These are phyloP conservation scores for Cryptosporidium ubiquitum DNA, from an alignment of 169 alveolate genomes.

Conservation along the genomic window DNA sequence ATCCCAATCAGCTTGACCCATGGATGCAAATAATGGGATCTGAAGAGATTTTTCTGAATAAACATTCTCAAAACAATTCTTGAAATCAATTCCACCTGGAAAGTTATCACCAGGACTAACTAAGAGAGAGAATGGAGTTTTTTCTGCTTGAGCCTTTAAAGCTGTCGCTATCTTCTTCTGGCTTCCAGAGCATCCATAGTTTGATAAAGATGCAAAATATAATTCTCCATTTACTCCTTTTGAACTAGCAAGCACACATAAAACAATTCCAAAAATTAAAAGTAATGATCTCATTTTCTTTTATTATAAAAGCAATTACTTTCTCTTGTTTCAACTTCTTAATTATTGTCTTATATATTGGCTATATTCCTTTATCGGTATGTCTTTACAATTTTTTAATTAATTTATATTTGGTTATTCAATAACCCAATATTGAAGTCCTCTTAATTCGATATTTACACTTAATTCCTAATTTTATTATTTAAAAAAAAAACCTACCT, in stretches of 20 bases:
- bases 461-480: slow-evolving; percentile 12
- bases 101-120: slow-evolving; percentile 74
- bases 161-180: slow-evolving; percentile 36
- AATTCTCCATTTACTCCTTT: slow-evolving; percentile 39
- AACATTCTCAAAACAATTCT: slow-evolving; percentile 63
- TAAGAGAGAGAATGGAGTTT: slow-evolving; percentile 55
- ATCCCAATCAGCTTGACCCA: slow-evolving; percentile 74
- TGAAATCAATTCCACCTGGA: slow-evolving; percentile 70
- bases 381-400: slow-evolving; percentile 10
- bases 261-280: slow-evolving; percentile 20
- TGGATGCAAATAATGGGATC: slow-evolving; percentile 44
- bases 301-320: neutral
- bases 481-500: slow-evolving; percentile 23
- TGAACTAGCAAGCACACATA: slow-evolving; percentile 3
- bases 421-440: slow-evolving; percentile 7
- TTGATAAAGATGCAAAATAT: slow-evolving; percentile 71
- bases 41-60: slow-evolving; percentile 60
- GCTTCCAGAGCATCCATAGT: slow-evolving; percentile 70
- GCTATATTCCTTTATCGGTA: slow-evolving; percentile 4
- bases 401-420: neutral
- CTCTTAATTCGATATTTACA: slow-evolving; percentile 11
- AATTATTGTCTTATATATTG: neutral
- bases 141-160: slow-evolving; percentile 43
- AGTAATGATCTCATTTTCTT: slow-evolving; percentile 20
- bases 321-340: neutral